These are phyloP conservation scores for Cryptococcus hybrid DNA, from an alignment of 1,284 basidiomycete species.

Conservation along the genomic window DNA sequence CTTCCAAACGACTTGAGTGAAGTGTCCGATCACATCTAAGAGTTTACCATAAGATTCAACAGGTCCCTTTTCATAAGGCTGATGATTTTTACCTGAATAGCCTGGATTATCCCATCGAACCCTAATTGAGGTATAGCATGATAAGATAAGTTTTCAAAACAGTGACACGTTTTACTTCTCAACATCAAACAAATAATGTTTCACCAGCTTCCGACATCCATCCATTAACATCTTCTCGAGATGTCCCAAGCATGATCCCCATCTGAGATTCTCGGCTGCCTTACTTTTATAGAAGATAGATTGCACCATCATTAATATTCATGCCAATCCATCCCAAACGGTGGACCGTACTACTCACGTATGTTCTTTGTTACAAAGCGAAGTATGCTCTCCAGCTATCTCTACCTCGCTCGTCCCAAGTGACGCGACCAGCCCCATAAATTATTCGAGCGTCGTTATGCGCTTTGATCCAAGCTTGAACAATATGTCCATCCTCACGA, in stretches of 20 bases:
- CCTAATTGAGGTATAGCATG: conserved; percentile 11
- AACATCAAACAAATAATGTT: not conserved
- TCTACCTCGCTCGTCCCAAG: conserved; percentile 12
- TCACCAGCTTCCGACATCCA: conserved; percentile 28
- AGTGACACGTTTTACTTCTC: not conserved
- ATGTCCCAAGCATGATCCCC: conserved; percentile 16
- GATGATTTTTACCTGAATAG: conserved; percentile 11
- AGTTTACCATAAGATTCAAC: no score
- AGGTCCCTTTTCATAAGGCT: not conserved
- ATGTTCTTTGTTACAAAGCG: conserved; percentile 20
- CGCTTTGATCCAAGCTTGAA: conserved; percentile 14
- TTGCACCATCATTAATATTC: not conserved
- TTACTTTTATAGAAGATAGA: conserved; percentile 6
- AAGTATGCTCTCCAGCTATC: conserved; percentile 20
- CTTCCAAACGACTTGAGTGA: conserved; percentile 36
- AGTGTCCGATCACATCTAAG: conserved; percentile 25
- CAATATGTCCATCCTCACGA: not conserved
- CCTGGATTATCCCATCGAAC: conserved; percentile 11
- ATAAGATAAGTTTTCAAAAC: not conserved
- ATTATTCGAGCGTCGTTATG: conserved; percentile 17
- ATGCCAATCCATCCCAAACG: no score
- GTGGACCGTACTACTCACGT: conserved; percentile 12
- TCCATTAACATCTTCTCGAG: conserved; percentile 18
- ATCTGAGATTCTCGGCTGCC: conserved; percentile 23
- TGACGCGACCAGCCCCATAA: conserved; percentile 15